Evolutionary conservation across 2,329 filamentous ascomycete species (phyloP).

Genomic region (Penicillium sp.): DNA sequence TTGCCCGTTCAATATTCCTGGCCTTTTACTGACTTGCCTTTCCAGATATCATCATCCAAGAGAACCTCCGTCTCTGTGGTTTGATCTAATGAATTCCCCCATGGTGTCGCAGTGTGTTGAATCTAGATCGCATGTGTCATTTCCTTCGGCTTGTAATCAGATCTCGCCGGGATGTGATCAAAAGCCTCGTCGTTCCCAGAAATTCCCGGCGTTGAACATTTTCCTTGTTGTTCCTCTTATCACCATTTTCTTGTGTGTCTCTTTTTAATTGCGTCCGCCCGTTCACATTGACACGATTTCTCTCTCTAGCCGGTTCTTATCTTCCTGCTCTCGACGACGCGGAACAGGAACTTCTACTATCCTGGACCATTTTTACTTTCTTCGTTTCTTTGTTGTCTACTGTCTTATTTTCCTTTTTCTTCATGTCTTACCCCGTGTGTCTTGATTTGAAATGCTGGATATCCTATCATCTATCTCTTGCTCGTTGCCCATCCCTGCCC

Average conservation of each 20-base stretch:
- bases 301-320: constrained; percentile 27
- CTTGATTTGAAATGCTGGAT: constrained; percentile 40
- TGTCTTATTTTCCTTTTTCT: constrained; percentile 24
- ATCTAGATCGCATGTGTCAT: constrained; percentile 35
- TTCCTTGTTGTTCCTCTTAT: constrained; percentile 19
- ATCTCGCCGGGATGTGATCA: constrained; percentile 26
- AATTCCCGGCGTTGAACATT: constrained; percentile 28
- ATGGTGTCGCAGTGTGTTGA: constrained; percentile 30
- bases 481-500: constrained; percentile 21
- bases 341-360: constrained; percentile 22
- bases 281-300: constrained; percentile 30
- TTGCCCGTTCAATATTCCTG: neutral
- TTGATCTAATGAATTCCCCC: constrained; percentile 70
- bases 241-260: constrained; percentile 28
- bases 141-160: constrained; percentile 33
- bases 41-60: constrained; percentile 98
- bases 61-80: constrained; percentile 95
- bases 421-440: constrained; percentile 17
- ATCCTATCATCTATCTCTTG: constrained; percentile 41
- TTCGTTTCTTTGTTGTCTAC: constrained; percentile 26
- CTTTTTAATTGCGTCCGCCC: constrained; percentile 31
- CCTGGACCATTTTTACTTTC: constrained; percentile 30
- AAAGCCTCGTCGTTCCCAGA: constrained; percentile 24
- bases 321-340: constrained; percentile 29
- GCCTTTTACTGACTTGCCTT: constrained; percentile 24